Percentiles rank a stretch among this genome's conserved stretches.
phyloP scores from a whole-genome alignment of 2,329 filamentous ascomycete genomes.

The Botrytis aclada region DNA sequence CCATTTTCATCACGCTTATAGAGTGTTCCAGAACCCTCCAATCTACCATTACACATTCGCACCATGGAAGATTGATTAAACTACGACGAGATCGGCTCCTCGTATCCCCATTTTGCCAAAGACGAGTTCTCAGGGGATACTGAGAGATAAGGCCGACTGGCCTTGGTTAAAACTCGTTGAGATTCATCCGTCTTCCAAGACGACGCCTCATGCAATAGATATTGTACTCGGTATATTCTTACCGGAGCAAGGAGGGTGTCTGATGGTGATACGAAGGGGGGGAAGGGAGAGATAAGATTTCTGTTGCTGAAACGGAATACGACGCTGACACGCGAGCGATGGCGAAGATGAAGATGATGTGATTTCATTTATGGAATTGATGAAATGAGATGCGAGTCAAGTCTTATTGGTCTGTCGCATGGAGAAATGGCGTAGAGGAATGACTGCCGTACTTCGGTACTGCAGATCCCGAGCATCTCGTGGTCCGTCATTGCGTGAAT shows the following conservation, averaged over 20 bases:
- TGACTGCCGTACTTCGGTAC: conserved; percentile 11
- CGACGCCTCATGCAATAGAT: not conserved
- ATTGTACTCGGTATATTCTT: conserved; percentile 12
- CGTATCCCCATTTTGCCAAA: conserved; percentile 12
- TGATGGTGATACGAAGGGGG: not conserved
- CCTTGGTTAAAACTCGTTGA: not conserved
- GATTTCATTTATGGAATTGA: not conserved
- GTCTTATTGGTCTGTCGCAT: not conserved
- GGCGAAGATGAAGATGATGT: not conserved
- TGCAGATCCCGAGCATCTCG: not conserved
- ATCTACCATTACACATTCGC: not conserved
- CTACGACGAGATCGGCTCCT: not conserved
- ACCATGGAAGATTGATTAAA: not conserved
- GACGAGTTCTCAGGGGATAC: conserved; percentile 1
- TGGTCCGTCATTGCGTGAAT: not conserved
- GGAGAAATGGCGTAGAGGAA: not conserved
- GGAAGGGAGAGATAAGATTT: not conserved
- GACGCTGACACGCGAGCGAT: not conserved
- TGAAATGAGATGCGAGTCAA: not conserved
- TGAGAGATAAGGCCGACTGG: conserved; percentile 5
- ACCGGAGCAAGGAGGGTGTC: not conserved
- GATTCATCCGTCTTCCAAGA: not conserved
- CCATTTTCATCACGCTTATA: not conserved
- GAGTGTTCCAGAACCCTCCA: not conserved
- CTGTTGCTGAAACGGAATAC: conserved; percentile 2